Evolutionary conservation across 2,329 filamentous ascomycete genomes (phyloP).

Genomic region (Alternaria conjuncta): DNA sequence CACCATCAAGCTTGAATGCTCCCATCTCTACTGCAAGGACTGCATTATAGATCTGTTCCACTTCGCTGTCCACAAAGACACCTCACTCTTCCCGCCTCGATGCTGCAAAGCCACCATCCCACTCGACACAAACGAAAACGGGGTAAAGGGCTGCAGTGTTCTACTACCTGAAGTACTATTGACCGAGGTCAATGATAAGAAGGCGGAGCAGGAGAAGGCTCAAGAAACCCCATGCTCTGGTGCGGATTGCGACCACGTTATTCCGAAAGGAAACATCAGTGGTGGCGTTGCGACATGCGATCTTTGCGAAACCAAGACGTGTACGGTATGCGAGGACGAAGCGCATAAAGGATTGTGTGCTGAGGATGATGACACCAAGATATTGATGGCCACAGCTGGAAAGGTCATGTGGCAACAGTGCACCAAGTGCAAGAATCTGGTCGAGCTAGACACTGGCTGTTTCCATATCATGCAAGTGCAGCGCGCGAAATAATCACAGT

Average conservation of each 20-base stretch:
- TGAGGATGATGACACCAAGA: constrained; percentile 26
- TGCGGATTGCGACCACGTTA: not conserved
- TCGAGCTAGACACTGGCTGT: constrained; percentile 25
- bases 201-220: not conserved
- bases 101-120: constrained; percentile 31
- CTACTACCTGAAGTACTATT: not conserved
- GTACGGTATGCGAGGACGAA: not conserved
- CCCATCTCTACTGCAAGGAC: not conserved
- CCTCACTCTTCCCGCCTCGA: constrained; percentile 33
- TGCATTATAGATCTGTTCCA: not conserved
- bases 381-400: constrained; percentile 18
- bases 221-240: not conserved
- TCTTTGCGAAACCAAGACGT: not conserved
- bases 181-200: not conserved
- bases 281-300: not conserved
- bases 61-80: constrained; percentile 5
- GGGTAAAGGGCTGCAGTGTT: constrained; percentile 11
- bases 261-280: not conserved
- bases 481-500: not conserved
- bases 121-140: constrained; percentile 14
- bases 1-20: not conserved
- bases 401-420: constrained; percentile 28
- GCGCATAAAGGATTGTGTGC: not conserved
- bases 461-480: constrained; percentile 23
- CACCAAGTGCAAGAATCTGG: constrained; percentile 22